Evolutionary conservation across 768 basidiomycete species (phyloP).

Genomic region (Boletus rubropictus): DNA sequence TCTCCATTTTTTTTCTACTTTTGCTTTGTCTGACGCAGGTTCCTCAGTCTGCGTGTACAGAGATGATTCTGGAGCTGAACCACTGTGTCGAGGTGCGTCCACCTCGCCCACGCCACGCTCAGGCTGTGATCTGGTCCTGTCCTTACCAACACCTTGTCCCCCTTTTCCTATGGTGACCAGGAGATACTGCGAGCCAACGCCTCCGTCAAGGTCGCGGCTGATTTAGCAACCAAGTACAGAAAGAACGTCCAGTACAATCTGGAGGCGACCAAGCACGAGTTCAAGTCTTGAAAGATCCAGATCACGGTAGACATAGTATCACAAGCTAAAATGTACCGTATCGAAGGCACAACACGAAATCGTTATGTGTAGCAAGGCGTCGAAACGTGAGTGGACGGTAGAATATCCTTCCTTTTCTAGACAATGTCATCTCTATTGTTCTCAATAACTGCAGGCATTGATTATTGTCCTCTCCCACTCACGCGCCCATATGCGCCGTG

Average conservation of each 20-base stretch:
- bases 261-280: slow-evolving; percentile 53
- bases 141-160: neutral
- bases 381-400: too few species aligned
- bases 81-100: slow-evolving; percentile 71
- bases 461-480: slow-evolving; percentile 21
- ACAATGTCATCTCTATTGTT: slow-evolving; percentile 22
- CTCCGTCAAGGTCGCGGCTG: slow-evolving; percentile 73
- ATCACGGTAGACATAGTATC: too few species aligned
- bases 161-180: slow-evolving; percentile 32
- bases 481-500: neutral
- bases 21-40: neutral
- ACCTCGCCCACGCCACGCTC: neutral
- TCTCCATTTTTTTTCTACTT: neutral
- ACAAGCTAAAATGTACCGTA: too few species aligned
- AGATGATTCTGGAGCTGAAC: slow-evolving; percentile 84
- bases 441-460: neutral
- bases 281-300: slow-evolving; percentile 4
- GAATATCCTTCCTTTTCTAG: slow-evolving; percentile 20
- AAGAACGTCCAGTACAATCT: slow-evolving; percentile 93
- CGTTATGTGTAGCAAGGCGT: too few species aligned
- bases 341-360: too few species aligned
- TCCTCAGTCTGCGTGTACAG: slow-evolving; percentile 85
- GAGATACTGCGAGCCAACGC: slow-evolving; percentile 77
- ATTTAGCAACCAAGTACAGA: slow-evolving; percentile 80
- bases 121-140: neutral